Conservation (phyloP, 2,329 filamentous ascomycete genomes). For the Moelleriella libera region DNA sequence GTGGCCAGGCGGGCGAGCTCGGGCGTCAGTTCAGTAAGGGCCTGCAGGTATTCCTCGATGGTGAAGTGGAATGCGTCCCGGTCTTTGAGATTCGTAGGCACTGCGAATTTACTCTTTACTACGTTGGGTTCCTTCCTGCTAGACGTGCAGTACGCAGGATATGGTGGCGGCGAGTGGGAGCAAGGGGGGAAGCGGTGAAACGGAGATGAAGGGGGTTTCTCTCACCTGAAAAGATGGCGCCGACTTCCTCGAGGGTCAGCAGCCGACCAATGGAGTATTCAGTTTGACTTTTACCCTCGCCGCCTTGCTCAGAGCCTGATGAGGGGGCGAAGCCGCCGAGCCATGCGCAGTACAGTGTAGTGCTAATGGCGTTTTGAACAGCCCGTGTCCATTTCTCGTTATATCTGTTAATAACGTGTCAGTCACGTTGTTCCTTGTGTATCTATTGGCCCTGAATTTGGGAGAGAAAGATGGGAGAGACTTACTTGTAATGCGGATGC, state of each 20-base stretch:
- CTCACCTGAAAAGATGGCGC: conserved; percentile 58
- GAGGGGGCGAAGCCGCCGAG: conserved; percentile 52
- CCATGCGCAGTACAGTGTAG: conserved; percentile 51
- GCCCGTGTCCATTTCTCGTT: conserved; percentile 76
- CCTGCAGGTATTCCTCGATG: conserved; percentile 91
- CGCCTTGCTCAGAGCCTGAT: conserved; percentile 28
- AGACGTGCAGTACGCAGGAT: no score
- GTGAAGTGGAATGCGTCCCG: conserved; percentile 86
- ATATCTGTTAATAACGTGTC: conserved; percentile 34
- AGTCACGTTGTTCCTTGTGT: neutral
- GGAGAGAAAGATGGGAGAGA: neutral
- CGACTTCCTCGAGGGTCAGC: conserved; percentile 78
- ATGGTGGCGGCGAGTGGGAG: no score
- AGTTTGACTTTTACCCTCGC: no score
- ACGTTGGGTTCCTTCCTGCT: neutral
- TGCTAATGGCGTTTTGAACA: conserved; percentile 62
- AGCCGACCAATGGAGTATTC: conserved; percentile 38
- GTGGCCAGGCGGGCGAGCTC: conserved; percentile 84
- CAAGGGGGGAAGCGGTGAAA: neutral
- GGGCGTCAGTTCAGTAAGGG: conserved; percentile 74
- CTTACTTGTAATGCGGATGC: conserved; percentile 90
- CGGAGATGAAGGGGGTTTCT: conserved; percentile 3
- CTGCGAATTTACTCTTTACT: conserved; percentile 24
- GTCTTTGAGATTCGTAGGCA: conserved; percentile 84
- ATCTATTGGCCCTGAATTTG: neutral